phyloP scores from a whole-genome alignment of 129 eudicot genomes.

The Saposhnikovia divaricata region DNA sequence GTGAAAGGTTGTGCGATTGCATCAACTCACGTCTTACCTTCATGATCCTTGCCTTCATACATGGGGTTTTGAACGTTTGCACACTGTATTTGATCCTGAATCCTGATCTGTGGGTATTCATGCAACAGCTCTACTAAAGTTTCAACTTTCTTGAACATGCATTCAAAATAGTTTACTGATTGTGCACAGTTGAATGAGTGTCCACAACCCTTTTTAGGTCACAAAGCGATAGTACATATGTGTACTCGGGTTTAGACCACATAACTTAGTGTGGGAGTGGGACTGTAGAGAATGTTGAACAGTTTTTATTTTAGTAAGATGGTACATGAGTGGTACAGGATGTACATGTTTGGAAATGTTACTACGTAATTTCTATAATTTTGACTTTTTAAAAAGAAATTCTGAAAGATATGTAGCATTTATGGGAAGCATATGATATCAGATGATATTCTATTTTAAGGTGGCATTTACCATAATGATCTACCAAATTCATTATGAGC shows the following conservation, averaged over 20 bases:
- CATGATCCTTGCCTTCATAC: not conserved
- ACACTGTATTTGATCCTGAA: not conserved
- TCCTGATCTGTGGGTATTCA: not conserved
- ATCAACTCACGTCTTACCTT: not conserved
- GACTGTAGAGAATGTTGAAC: not conserved
- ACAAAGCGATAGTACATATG: not conserved
- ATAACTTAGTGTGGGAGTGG: not conserved
- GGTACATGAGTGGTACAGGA: not conserved
- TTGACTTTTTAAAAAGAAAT: not conserved
- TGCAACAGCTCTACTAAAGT: not conserved
- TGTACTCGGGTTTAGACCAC: not conserved
- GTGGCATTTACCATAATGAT: not conserved
- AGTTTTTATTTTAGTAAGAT: not conserved
- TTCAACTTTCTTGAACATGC: not conserved
- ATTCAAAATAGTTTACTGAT: not conserved
- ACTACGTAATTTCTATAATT: not conserved
- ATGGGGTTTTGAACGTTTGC: not conserved
- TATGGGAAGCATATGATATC: not conserved
- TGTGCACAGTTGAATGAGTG: not conserved
- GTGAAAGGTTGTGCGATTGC: not conserved
- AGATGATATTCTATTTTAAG: not conserved
- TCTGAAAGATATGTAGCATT: not conserved
- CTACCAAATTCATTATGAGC: not conserved
- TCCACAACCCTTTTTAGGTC: not conserved
- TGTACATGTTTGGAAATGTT: not conserved